Conservation (phyloP, 164 flowering plant genomes). For the Sedum album region DNA sequence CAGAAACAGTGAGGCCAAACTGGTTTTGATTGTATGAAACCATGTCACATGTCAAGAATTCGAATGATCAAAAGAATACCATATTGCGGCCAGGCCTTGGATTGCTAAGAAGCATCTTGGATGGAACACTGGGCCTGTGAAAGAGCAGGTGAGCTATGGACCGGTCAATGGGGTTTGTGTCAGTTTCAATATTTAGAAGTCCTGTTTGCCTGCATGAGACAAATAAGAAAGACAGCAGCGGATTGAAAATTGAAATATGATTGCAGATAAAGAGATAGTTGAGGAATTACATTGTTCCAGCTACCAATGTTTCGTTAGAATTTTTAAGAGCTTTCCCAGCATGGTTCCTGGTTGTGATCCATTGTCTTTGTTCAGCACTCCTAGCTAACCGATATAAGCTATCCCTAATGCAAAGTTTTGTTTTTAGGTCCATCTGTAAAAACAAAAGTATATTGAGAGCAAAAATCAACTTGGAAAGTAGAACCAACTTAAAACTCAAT, state of each 20-base stretch:
- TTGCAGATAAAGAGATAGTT: neutral
- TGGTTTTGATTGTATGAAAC: too few species aligned
- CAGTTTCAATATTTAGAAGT: constrained; percentile 63
- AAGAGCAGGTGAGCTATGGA: constrained; percentile 80
- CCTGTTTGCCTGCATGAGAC: constrained; percentile 29
- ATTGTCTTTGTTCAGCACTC: constrained; percentile 77
- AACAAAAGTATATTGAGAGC: neutral
- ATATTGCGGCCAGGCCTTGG: too few species aligned
- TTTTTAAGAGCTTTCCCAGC: neutral
- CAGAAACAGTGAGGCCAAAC: too few species aligned
- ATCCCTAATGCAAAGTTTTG: constrained; percentile 69
- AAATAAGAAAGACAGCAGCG: neutral
- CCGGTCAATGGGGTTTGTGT: constrained; percentile 85
- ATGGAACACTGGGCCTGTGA: constrained; percentile 50
- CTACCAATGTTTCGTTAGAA: constrained; percentile 16
- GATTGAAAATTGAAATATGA: neutral
- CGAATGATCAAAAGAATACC: too few species aligned
- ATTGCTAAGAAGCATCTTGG: constrained; percentile 14
- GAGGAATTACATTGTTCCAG: constrained; percentile 40
- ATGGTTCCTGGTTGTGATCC: constrained; percentile 16
- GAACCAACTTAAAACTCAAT: neutral
- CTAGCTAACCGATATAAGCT: constrained; percentile 84
- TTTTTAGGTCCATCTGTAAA: constrained; percentile 53
- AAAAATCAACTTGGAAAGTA: neutral
- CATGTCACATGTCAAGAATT: too few species aligned